phyloP scores from a whole-genome alignment of 306 rosid species.

The Vicia villosa region DNA sequence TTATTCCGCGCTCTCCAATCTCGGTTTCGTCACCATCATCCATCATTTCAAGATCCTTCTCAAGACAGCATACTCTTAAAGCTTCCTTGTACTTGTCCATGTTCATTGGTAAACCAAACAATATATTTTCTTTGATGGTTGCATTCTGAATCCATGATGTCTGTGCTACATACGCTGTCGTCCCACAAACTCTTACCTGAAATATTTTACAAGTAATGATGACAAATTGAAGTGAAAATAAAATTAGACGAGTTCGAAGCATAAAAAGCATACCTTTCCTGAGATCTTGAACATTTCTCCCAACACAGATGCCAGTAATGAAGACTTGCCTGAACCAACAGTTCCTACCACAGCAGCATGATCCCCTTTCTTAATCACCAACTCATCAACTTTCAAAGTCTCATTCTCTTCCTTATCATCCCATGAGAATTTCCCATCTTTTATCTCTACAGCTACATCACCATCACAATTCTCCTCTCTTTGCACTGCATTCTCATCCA shows the following conservation, averaged over 20 bases:
- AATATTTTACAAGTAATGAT: neutral
- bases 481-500: conserved; percentile 56
- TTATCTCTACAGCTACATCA: conserved; percentile 58
- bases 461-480: conserved; percentile 50
- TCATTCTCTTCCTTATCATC: conserved; percentile 61
- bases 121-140: conserved; percentile 78
- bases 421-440: conserved; percentile 63
- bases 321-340: conserved; percentile 92
- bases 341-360: conserved; percentile 82
- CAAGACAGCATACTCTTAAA: conserved; percentile 74
- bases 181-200: conserved; percentile 80
- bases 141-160: conserved; percentile 96
- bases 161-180: conserved; percentile 79
- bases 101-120: conserved; percentile 77
- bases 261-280: conserved; percentile 63
- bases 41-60: conserved; percentile 86
- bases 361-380: conserved; percentile 61
- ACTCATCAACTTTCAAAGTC: conserved; percentile 49
- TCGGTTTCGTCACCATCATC: conserved; percentile 81
- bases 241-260: neutral
- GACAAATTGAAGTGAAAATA: too few relatives aligned
- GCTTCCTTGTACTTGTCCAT: conserved; percentile 57
- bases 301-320: conserved; percentile 69
- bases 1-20: conserved; percentile 94
- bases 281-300: conserved; percentile 88